Conservation (phyloP, 306 rosid species). For the Abrus precatorius region DNA sequence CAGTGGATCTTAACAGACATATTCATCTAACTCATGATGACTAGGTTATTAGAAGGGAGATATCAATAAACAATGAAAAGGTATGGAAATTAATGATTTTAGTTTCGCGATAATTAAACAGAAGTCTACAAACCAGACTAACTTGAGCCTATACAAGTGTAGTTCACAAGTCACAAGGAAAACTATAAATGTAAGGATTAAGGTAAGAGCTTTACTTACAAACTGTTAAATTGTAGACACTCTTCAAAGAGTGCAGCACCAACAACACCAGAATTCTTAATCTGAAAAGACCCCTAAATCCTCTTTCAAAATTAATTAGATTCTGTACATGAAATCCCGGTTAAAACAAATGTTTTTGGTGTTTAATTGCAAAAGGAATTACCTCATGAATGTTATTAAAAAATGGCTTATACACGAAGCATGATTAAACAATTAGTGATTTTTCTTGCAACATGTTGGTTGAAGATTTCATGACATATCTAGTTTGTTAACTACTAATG, state of each 20-base stretch:
- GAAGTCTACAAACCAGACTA: too few relatives aligned
- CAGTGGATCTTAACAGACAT: too few relatives aligned
- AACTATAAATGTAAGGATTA: too few relatives aligned
- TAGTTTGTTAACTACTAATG: not conserved
- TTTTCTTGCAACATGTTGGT: not conserved
- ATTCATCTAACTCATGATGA: too few relatives aligned
- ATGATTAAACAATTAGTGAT: not conserved
- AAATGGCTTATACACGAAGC: not conserved
- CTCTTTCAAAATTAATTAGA: not conserved
- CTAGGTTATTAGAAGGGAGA: too few relatives aligned
- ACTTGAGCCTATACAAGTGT: not conserved
- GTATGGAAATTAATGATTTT: too few relatives aligned
- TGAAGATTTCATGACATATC: not conserved
- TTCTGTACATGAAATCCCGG: not conserved
- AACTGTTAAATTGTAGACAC: not conserved
- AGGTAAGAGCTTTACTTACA: too few relatives aligned
- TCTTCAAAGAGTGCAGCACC: not conserved
- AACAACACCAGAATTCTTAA: not conserved
- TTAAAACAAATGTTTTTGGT: not conserved
- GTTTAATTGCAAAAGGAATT: slow-evolving; percentile 6
- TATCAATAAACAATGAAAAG: too few relatives aligned
- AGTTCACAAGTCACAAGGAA: not conserved
- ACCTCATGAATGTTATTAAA: not conserved
- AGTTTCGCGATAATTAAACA: too few relatives aligned
- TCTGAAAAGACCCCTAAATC: slow-evolving; percentile 7